A percentile compares a stretch with the other conserved stretches of the same genome.
Conservation (phyloP, 2,329 filamentous ascomycete genomes). For the Fusarium bactridioides region DNA sequence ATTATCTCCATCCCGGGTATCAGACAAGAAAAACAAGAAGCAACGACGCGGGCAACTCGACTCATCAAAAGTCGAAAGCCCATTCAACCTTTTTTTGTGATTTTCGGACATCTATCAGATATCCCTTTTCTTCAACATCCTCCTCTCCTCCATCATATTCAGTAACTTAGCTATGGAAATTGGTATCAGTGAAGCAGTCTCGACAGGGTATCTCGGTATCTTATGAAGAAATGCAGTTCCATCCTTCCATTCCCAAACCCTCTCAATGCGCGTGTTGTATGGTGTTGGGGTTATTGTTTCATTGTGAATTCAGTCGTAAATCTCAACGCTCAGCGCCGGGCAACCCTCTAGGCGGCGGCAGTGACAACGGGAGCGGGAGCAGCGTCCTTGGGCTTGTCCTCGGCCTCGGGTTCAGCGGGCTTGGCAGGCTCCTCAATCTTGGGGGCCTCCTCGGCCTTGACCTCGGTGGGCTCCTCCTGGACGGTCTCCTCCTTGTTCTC, state of each 20-base stretch:
- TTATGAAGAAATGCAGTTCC: conserved; percentile 63
- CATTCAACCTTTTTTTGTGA: conserved; percentile 30
- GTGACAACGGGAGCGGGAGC: conserved; percentile 57
- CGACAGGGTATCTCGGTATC: conserved; percentile 63
- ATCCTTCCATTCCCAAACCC: conserved; percentile 57
- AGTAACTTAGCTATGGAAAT: conserved; percentile 46
- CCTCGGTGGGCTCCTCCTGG: conserved; percentile 50
- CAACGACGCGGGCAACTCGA: conserved; percentile 36
- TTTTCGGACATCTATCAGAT: conserved; percentile 28
- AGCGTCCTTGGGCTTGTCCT: conserved; percentile 53
- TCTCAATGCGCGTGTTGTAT: conserved; percentile 48
- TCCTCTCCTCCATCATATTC: conserved; percentile 29
- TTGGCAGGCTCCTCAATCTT: conserved; percentile 66
- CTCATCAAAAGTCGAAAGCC: conserved; percentile 26
- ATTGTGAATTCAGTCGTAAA: conserved; percentile 35
- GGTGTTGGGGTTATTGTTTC: conserved; percentile 36
- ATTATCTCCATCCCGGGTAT: conserved; percentile 52
- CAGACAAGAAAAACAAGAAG: conserved; percentile 47
- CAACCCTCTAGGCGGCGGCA: conserved; percentile 58
- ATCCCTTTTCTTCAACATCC: conserved; percentile 28
- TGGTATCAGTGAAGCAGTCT: conserved; percentile 58
- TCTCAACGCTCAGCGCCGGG: conserved; percentile 39
- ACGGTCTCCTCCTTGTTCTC: conserved; percentile 46
- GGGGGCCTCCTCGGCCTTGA: conserved; percentile 43
- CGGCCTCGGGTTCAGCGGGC: conserved; percentile 48